phyloP scores from a whole-genome alignment of 805 yeast species.

The Starmerella powellii region DNA sequence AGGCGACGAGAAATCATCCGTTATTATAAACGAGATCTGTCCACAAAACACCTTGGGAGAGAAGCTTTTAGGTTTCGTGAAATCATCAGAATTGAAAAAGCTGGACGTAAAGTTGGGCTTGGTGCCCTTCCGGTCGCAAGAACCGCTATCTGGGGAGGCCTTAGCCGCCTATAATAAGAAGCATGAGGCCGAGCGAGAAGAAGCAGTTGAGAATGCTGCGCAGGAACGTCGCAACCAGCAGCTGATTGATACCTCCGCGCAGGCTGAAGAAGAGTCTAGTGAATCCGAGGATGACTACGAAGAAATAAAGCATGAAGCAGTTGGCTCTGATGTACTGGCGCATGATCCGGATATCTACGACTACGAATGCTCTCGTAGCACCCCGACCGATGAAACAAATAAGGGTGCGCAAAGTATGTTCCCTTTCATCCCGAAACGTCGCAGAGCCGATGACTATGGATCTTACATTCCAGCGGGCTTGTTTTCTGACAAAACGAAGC shows the following conservation, averaged over 20 bases:
- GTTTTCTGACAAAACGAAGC: constrained; percentile 18
- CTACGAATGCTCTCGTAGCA: constrained; percentile 24
- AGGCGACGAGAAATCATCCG: constrained; percentile 51
- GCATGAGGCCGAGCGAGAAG: constrained; percentile 20
- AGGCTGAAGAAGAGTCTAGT: constrained; percentile 24
- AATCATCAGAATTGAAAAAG: constrained; percentile 9
- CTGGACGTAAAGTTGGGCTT: constrained; percentile 10
- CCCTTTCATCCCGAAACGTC: constrained; percentile 51
- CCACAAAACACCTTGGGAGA: constrained; percentile 38
- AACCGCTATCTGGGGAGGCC: constrained; percentile 29
- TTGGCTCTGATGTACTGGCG: constrained; percentile 25
- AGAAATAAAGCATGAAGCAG: constrained; percentile 19
- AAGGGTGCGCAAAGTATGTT: constrained; percentile 48
- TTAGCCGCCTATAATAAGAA: constrained; percentile 24
- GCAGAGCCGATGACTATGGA: constrained; percentile 80
- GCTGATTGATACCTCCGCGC: constrained; percentile 30
- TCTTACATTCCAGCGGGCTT: constrained; percentile 44
- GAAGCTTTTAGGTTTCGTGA: constrained; percentile 34
- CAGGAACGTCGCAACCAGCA: constrained; percentile 31
- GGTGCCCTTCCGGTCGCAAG: constrained; percentile 17
- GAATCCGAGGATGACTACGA: constrained; percentile 30
- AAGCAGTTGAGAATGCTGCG: constrained; percentile 25
- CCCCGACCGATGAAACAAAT: constrained; percentile 22
- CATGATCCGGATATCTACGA: constrained; percentile 35
- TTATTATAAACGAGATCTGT: constrained; percentile 62